Conservation (phyloP, 1,139 yeast species). For the Zygoascus sp. region DNA sequence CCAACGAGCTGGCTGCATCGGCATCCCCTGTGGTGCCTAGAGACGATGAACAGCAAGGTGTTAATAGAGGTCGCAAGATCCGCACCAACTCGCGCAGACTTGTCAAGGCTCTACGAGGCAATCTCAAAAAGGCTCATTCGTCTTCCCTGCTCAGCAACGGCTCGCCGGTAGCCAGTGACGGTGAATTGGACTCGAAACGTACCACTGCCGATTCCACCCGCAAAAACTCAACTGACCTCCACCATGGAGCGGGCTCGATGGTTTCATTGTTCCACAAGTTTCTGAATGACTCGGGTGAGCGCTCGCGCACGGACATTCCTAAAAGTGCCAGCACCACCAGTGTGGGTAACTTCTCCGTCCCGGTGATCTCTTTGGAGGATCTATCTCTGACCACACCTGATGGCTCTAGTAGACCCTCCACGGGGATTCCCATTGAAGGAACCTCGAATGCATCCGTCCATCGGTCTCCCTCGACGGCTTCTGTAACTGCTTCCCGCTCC, state of each 20-base stretch:
- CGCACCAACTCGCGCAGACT: neutral
- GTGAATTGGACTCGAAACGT: neutral
- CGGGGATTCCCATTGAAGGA: no score
- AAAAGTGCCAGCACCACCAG: constrained; percentile 5
- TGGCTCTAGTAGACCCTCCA: no score
- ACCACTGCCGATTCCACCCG: neutral
- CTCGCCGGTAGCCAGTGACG: neutral
- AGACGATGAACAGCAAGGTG: neutral
- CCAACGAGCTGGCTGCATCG: no score
- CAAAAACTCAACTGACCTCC: neutral
- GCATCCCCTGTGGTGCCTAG: neutral
- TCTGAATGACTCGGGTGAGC: neutral
- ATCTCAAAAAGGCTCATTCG: neutral
- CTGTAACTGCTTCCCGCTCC: no score
- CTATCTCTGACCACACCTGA: neutral
- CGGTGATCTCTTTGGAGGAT: neutral
- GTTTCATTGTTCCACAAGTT: constrained; percentile 10
- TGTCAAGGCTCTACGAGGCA: neutral
- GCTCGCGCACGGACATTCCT: neutral
- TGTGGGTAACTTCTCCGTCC: neutral
- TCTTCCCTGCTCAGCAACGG: neutral
- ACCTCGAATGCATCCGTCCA: no score
- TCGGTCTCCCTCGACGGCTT: no score
- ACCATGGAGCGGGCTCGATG: constrained; percentile 8
- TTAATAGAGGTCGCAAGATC: neutral